Conservation (phyloP, 106 monocot genomes). For the Dendrobium chrysotoxum region DNA sequence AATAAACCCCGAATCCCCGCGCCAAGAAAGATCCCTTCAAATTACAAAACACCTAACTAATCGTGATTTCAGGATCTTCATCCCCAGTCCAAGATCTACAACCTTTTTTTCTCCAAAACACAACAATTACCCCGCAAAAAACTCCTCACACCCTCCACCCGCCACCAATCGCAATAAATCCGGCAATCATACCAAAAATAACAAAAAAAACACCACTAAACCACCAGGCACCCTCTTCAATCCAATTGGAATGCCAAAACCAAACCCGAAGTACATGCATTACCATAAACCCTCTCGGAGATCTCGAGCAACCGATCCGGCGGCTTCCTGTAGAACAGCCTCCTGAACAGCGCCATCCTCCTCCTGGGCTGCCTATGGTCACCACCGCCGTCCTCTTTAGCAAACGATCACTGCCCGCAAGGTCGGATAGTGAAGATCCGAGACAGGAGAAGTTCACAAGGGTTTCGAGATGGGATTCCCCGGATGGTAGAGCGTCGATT, state of each 20-base stretch:
- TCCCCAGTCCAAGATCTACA: background rate
- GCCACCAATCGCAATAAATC: background rate
- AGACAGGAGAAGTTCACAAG: background rate
- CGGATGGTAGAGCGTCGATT: too few species aligned
- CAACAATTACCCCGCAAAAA: background rate
- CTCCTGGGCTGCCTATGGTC: constrained; percentile 3
- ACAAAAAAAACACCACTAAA: background rate
- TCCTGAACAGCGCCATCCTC: constrained; percentile 84
- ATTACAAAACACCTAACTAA: background rate
- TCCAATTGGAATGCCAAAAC: background rate
- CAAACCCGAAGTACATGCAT: background rate
- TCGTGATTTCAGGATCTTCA: background rate
- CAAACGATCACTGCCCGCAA: background rate
- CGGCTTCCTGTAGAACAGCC: constrained; percentile 92
- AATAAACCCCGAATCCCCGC: background rate
- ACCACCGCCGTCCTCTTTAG: background rate
- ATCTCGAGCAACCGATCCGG: constrained; percentile 96
- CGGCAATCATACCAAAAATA: background rate
- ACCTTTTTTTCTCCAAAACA: background rate
- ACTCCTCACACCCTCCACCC: background rate
- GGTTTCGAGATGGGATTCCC: constrained; percentile 1
- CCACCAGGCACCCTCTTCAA: background rate
- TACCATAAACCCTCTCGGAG: constrained; percentile 95
- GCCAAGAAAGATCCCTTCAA: background rate
- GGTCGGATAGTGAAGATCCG: background rate